These are phyloP conservation scores for Sporobolomyces roseus DNA, from an alignment of 768 basidiomycete genomes.

Conservation along the genomic window DNA sequence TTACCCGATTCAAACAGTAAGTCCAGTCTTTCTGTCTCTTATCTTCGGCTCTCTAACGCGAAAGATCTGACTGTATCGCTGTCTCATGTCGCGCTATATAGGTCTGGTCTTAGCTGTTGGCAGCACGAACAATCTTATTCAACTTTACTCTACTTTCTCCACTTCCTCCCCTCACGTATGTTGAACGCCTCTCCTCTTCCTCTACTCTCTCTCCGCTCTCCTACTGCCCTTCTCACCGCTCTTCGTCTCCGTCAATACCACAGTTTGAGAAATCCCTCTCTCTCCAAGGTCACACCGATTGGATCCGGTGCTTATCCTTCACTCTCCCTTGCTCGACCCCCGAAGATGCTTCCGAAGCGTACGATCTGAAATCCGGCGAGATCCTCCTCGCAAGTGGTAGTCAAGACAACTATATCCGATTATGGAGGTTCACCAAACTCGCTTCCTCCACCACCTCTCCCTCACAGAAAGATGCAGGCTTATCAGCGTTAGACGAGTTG, in stretches of 20 bases:
- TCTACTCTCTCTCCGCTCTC: too few species aligned
- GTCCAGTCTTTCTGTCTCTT: too few species aligned
- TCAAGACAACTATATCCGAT: conserved; percentile 86
- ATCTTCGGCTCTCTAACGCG: neutral
- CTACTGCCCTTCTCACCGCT: too few species aligned
- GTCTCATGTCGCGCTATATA: conserved; percentile 44
- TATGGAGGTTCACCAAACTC: conserved; percentile 76
- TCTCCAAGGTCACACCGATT: conserved; percentile 80
- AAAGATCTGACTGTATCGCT: neutral
- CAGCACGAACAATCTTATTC: conserved; percentile 73
- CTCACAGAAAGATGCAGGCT: conserved; percentile 6
- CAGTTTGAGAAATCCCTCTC: conserved; percentile 32
- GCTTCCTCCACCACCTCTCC: conserved; percentile 12
- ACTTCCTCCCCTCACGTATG: conserved; percentile 52
- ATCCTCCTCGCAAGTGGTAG: conserved; percentile 86
- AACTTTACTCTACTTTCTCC: conserved; percentile 69
- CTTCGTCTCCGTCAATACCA: too few species aligned
- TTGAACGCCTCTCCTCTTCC: too few species aligned
- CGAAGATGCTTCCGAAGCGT: conserved; percentile 12
- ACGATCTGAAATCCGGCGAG: conserved; percentile 50
- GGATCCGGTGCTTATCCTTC: conserved; percentile 81
- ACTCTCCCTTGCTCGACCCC: conserved; percentile 24
- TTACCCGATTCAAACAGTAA: conserved; percentile 69
- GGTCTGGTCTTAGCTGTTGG: conserved; percentile 69
- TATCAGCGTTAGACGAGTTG: conserved; percentile 40